A percentile compares a stretch with the other conserved stretches of the same genome.
Conservation (phyloP, 257 asterid species). For the Solanum peruvianum region DNA sequence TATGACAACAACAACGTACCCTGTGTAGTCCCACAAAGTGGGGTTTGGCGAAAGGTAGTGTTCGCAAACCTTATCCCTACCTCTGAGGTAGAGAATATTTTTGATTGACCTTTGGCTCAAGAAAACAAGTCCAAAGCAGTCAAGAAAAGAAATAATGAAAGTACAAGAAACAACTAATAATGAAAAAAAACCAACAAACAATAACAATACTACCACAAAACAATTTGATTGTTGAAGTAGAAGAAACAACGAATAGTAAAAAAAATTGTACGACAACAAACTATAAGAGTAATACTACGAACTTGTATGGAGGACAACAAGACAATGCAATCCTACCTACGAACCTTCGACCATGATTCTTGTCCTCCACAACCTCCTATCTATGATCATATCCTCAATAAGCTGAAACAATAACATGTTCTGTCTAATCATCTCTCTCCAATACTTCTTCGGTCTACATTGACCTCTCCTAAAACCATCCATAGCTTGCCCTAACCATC, state of each 20-base stretch:
- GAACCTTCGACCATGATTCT: background rate
- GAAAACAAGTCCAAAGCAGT: background rate
- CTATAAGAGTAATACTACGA: background rate
- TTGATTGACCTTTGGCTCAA: background rate
- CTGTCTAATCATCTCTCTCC: background rate
- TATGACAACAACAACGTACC: background rate
- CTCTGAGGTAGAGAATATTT: background rate
- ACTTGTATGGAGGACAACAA: background rate
- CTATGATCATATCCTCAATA: background rate
- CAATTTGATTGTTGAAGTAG: background rate
- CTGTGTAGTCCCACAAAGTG: background rate
- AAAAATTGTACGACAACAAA: background rate
- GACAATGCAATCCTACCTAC: background rate
- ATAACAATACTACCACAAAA: background rate
- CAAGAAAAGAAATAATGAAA: background rate
- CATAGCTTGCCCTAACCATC: background rate
- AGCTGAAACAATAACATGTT: background rate
- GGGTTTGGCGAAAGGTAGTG: background rate
- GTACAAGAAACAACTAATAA: background rate
- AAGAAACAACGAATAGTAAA: background rate
- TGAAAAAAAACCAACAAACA: background rate
- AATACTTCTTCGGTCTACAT: background rate
- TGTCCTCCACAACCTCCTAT: background rate
- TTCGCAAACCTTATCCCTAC: background rate
- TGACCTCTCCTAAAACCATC: background rate